Evolutionary conservation across 805 yeast species (phyloP).

Genomic region (Metschnikowia aberdeeniae): DNA sequence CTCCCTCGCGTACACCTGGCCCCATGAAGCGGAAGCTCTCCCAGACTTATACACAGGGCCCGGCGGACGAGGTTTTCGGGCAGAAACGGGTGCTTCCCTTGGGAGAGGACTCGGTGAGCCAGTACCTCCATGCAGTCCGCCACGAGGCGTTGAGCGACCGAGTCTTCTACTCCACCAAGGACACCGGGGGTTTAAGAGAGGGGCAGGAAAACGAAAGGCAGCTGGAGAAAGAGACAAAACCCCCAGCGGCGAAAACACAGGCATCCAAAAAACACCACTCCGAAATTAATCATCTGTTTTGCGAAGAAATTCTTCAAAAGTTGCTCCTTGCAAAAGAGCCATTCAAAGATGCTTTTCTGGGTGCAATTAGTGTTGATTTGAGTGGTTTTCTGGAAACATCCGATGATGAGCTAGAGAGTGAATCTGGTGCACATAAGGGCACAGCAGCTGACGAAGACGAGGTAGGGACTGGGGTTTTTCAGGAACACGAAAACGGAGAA

Average conservation of each 20-base stretch:
- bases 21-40: conserved; percentile 2
- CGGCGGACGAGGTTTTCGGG: conserved; percentile 26
- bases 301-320: too few species aligned
- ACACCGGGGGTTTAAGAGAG: neutral
- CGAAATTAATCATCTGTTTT: too few species aligned
- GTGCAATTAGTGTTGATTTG: neutral
- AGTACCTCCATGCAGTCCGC: conserved; percentile 28
- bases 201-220: too few species aligned
- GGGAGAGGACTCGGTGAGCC: conserved; percentile 16
- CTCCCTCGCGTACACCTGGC: neutral
- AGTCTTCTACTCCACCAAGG: conserved; percentile 10
- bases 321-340: neutral
- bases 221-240: neutral
- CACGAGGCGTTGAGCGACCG: conserved; percentile 28
- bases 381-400: neutral
- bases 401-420: neutral
- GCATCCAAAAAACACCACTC: too few species aligned
- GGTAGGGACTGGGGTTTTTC: too few species aligned
- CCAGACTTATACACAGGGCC: conserved; percentile 18
- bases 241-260: neutral
- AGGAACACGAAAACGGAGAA: too few species aligned
- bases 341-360: neutral
- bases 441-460: too few species aligned
- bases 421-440: neutral
- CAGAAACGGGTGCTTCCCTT: conserved; percentile 29